These are phyloP conservation scores for Tausonia pullulans DNA, from an alignment of 1,284 basidiomycete species.

Conservation along the genomic window DNA sequence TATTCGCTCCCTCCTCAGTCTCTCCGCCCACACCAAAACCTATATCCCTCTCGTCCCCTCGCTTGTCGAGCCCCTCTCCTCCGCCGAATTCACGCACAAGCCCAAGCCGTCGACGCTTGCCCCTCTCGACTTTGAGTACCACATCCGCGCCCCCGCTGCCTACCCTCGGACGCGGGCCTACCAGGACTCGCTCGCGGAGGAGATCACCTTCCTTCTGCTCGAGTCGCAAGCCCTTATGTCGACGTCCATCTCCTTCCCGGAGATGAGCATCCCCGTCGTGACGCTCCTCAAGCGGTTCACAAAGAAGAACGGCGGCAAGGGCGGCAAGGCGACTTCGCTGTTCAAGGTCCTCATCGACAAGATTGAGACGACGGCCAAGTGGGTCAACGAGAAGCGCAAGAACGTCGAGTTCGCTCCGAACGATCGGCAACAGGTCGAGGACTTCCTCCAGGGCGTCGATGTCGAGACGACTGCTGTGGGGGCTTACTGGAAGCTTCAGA, in stretches of 20 bases:
- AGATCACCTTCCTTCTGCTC: slow-evolving; percentile 62
- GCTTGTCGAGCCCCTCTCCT: slow-evolving; percentile 75
- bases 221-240: slow-evolving; percentile 59
- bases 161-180: slow-evolving; percentile 85
- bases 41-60: slow-evolving; percentile 82
- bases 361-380: slow-evolving; percentile 67
- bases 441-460: slow-evolving; percentile 56
- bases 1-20: slow-evolving; percentile 55
- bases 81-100: slow-evolving; percentile 58
- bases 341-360: slow-evolving; percentile 72
- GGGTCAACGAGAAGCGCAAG: slow-evolving; percentile 58
- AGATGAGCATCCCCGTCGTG: slow-evolving; percentile 76
- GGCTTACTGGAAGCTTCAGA: slow-evolving; percentile 66
- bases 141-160: slow-evolving; percentile 75
- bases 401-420: slow-evolving; percentile 62
- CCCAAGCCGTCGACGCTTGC: slow-evolving; percentile 79
- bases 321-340: slow-evolving; percentile 30
- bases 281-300: slow-evolving; percentile 55
- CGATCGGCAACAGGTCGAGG: slow-evolving; percentile 52
- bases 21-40: slow-evolving; percentile 63
- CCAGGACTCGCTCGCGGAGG: slow-evolving; percentile 71
- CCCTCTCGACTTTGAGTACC: slow-evolving; percentile 77
- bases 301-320: slow-evolving; percentile 46
- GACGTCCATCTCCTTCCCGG: slow-evolving; percentile 80
- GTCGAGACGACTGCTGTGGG: slow-evolving; percentile 63